phyloP scores from a whole-genome alignment of 202 grass and related monocot species.

The Zoysia matrella region DNA sequence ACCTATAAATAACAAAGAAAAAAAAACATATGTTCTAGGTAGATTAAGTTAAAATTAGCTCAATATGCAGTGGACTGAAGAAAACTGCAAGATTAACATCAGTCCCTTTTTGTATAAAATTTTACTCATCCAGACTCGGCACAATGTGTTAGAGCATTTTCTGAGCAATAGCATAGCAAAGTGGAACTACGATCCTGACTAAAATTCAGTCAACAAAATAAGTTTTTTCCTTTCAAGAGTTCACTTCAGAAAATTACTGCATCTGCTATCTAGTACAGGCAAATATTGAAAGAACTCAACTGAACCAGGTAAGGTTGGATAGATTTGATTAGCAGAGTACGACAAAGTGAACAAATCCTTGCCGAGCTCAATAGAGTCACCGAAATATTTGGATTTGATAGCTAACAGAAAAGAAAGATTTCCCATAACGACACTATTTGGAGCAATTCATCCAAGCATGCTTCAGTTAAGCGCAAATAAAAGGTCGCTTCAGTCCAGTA shows the following conservation, averaged over 20 bases:
- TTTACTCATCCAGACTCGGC: background rate
- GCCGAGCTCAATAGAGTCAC: background rate
- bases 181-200: background rate
- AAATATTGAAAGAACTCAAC: background rate
- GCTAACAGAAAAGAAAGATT: background rate
- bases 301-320: background rate
- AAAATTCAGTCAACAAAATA: constrained; percentile 9
- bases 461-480: background rate
- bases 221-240: background rate
- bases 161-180: background rate
- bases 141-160: constrained; percentile 2
- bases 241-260: constrained; percentile 2
- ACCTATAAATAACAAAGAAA: background rate
- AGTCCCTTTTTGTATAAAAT: background rate
- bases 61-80: background rate
- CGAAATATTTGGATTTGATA: background rate
- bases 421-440: background rate
- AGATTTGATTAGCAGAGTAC: background rate
- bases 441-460: background rate
- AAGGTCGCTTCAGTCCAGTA: background rate
- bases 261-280: constrained; percentile 2
- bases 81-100: background rate
- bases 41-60: background rate
- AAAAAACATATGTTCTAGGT: background rate
- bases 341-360: background rate